Conservation (phyloP, 139 green algal genomes). For the Volvox africanus region DNA sequence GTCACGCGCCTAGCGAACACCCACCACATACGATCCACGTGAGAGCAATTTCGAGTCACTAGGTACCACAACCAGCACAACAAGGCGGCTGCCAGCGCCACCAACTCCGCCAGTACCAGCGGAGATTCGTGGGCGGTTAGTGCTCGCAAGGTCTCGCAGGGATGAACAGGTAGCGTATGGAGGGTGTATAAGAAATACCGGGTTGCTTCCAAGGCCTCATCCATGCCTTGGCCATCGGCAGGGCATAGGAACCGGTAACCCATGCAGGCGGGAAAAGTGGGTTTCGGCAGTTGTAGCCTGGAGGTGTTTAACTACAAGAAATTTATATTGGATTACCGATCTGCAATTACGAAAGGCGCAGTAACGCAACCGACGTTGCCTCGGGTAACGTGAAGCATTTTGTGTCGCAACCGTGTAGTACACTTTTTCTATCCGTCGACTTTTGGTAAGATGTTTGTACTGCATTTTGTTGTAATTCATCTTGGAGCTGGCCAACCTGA, state of each 20-base stretch:
- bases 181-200: background rate
- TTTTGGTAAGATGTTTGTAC: too few species aligned
- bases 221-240: background rate
- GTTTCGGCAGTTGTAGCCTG: too few species aligned
- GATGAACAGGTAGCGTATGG: background rate
- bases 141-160: background rate
- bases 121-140: background rate
- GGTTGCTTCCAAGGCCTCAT: background rate
- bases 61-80: constrained; percentile 16
- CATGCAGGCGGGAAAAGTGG: background rate
- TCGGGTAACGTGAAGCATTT: too few species aligned
- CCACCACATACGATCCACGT: constrained; percentile 39
- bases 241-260: background rate
- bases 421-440: too few species aligned
- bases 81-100: background rate
- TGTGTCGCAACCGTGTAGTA: too few species aligned
- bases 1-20: background rate
- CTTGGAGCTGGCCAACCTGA: too few species aligned
- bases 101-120: background rate
- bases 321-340: too few species aligned
- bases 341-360: too few species aligned
- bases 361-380: too few species aligned
- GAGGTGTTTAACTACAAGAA: too few species aligned
- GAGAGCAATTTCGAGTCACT: background rate
- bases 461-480: too few species aligned